These are phyloP conservation scores for Copromyces sp. DNA, from an alignment of 495 filamentous ascomycete species.

Conservation along the genomic window DNA sequence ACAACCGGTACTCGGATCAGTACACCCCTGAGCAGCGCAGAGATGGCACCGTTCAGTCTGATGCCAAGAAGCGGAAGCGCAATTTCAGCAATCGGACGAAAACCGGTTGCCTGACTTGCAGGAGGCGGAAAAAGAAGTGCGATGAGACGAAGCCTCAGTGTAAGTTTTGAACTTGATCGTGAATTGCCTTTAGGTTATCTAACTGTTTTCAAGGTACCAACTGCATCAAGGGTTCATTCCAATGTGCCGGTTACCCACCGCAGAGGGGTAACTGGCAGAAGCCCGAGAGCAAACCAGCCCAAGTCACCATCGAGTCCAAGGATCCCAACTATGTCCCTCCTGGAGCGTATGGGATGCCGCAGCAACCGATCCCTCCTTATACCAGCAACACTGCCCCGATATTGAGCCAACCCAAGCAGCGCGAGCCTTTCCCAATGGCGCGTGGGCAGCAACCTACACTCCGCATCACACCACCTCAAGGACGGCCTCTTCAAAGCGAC, in stretches of 20 bases:
- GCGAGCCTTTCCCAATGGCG: slow-evolving; percentile 41
- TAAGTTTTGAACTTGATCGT: slow-evolving; percentile 30
- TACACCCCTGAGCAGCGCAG: slow-evolving; percentile 39
- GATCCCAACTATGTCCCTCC: slow-evolving; percentile 53
- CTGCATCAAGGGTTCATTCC: slow-evolving; percentile 81
- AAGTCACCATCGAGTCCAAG: slow-evolving; percentile 79
- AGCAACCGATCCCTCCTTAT: slow-evolving; percentile 20
- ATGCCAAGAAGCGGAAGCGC: slow-evolving; percentile 71
- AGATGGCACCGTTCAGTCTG: slow-evolving; percentile 49
- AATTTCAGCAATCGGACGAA: slow-evolving; percentile 96
- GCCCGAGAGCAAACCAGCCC: slow-evolving; percentile 47
- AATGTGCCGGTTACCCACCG: slow-evolving; percentile 84
- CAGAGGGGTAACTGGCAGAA: slow-evolving; percentile 61
- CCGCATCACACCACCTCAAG: slow-evolving; percentile 46
- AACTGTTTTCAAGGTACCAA: slow-evolving; percentile 62
- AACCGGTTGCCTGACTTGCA: slow-evolving; percentile 93
- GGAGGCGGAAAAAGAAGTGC: slow-evolving; percentile 95
- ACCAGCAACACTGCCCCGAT: slow-evolving; percentile 13
- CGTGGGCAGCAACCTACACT: slow-evolving; percentile 38
- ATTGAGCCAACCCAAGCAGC: slow-evolving; percentile 26
- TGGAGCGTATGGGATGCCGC: slow-evolving; percentile 45
- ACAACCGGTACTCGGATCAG: slow-evolving; percentile 30
- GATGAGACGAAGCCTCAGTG: slow-evolving; percentile 93
- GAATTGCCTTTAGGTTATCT: slow-evolving; percentile 2
- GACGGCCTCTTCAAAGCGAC: slow-evolving; percentile 36